Evolutionary conservation across 495 filamentous ascomycete genomes (phyloP), one percentile per base, ranked within the genome.

Genomic region (Cryomyces antarcticus): DNA sequence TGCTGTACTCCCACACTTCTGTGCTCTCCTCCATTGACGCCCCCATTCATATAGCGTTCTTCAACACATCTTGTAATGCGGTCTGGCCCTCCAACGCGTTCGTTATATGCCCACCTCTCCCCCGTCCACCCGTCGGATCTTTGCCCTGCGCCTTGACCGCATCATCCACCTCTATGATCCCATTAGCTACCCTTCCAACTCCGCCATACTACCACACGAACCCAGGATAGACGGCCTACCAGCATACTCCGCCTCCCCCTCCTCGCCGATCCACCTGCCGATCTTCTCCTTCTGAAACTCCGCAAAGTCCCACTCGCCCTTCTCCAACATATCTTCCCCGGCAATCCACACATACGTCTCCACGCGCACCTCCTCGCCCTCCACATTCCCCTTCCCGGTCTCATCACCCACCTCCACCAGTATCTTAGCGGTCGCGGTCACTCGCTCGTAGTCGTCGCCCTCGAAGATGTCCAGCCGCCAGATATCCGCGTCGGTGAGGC

Each of bases 391-490:
- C 6, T 60, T 55, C 17, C 17, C 17, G 17, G 17, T 24, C 4
- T 60, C 64, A 6, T 56, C 59, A 31, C 30, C 48, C 40, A 39
- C 57, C 39, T 56, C 60, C 6, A 52, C 54, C 39, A 49, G 41
- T 37, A 60, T 51, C 24, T 41, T 39, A 48, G 57, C 51, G 31
- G 71, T 44, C 24, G 63, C 50, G 37, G 46, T 30, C 37, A 54
- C 42, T 31, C 82, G 70, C 27, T 65, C 56, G 53, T 96, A 97
- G 52, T 84, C 68, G 0, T 41, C 38, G 0, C 89, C 89, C 56
- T 97, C 89, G 49, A 93, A 97, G 6, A 60, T 54, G 49, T 96
- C 86, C 2, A 97, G 68, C 5, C 81, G 72, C 50, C 67, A 61
- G 28, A 94, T 60, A 52, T 95, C 83, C 0, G 68, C 74, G 9